Base-by-base conservation (phyloP, 1,284 basidiomycete genomes). In the Malassezia slooffiae region DNA sequence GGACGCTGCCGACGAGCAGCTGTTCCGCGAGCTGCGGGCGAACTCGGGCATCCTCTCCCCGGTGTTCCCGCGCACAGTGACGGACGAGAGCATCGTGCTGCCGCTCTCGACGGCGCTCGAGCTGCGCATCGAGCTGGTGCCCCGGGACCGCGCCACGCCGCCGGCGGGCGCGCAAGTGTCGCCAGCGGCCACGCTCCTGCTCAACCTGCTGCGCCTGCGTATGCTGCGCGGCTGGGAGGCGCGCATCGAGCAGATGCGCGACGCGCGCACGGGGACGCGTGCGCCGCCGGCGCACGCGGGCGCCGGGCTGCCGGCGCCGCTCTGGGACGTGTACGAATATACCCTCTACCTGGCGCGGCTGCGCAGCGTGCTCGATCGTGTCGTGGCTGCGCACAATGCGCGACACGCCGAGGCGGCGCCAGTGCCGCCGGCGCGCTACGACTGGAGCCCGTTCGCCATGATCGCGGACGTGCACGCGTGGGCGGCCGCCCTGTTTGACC, bases 1-100 rank as follows among this genome's bases (percentile, higher is more conserved):
- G 10, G 61, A 63, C 35, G 52, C 55, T 1, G 53, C 47, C 12
- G 61, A 63, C 41, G 50, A 47, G 19, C 39, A 62, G 20, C 45
- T 57, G 1, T 63, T 61, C 28, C 52, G 55, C 23, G 56, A 55
- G 27, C 38, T 63, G 0, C 48, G 54, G 4, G 49, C 49, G 1
- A 52, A 63, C 22, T 55, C 53, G 0, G 39, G 61, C 10, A 27
- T 33, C 10, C 32, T 63, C 3, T 50, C 56, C 1, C 45, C 51
- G 2, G 45, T 47, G 1, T 53, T 58, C 13, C 46, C 52, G 0
- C 54, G 54, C 15, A 30, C 51, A 5, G 34, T 59, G 22, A 57
- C 53, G 4, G 44, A 47, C 5, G 24, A 24, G 1, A 43, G 55
- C 27, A 35, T 48, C 13, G 23, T 16, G 15, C 28, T 48, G 12